Evolutionary conservation across 208 protist genomes (phyloP).

Genomic region (Trypanosoma boissoni): DNA sequence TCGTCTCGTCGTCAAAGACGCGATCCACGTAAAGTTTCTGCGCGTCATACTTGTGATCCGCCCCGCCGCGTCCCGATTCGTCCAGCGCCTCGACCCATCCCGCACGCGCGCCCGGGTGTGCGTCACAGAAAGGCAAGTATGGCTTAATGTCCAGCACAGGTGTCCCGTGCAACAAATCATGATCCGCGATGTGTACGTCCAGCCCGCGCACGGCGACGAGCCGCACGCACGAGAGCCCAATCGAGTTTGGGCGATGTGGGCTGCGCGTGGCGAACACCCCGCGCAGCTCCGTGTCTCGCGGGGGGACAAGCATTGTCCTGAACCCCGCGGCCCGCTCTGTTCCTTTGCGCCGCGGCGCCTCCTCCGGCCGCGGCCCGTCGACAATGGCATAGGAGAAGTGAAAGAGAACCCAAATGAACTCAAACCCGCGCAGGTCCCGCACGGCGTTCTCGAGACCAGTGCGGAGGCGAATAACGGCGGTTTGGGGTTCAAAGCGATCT

Average conservation of each 20-base stretch:
- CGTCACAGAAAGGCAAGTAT: conserved; percentile 90
- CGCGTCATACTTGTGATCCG: conserved; percentile 71
- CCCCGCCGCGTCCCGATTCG: conserved; percentile 51
- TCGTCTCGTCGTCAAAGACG: conserved; percentile 25
- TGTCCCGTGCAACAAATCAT: conserved; percentile 95
- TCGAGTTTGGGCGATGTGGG: conserved; percentile 91
- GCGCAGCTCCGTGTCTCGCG: conserved; percentile 70
- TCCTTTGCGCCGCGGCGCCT: conserved; percentile 40
- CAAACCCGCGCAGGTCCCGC: conserved; percentile 80
- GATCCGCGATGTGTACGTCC: conserved; percentile 85
- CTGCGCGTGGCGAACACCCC: conserved; percentile 92
- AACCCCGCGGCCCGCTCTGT: conserved; percentile 56
- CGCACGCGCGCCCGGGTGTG: conserved; percentile 65
- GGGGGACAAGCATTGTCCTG: conserved; percentile 84
- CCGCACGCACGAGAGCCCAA: conserved; percentile 84
- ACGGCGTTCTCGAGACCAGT: conserved; percentile 79
- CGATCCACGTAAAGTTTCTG: conserved; percentile 62
- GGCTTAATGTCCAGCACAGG: conserved; percentile 97
- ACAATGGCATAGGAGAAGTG: conserved; percentile 87
- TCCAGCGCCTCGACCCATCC: conserved; percentile 86
- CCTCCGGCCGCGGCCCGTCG: conserved; percentile 40
- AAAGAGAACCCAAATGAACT: conserved; percentile 91
- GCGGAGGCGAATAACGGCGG: conserved; percentile 77
- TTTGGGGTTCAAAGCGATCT: conserved; percentile 67
- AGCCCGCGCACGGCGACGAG: conserved; percentile 78